phyloP scores from a whole-genome alignment of 2,329 filamentous ascomycete species.

The Colletotrichum chlorophyti region DNA sequence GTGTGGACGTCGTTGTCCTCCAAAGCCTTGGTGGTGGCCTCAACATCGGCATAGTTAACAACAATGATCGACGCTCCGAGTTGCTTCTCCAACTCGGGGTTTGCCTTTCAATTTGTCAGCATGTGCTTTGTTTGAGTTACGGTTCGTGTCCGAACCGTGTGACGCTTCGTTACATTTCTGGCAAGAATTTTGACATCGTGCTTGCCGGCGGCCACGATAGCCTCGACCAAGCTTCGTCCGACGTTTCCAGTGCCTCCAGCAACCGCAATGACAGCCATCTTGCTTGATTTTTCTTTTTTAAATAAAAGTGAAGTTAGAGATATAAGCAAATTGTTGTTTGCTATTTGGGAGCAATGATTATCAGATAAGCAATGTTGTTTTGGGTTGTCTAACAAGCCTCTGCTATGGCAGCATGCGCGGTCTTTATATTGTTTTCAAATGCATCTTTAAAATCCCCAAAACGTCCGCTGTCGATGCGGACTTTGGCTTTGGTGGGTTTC shows the following conservation, averaged over 20 bases:
- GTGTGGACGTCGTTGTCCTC: conserved; percentile 48
- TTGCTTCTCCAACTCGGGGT: conserved; percentile 30
- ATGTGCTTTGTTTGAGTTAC: no score
- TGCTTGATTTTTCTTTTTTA: background rate
- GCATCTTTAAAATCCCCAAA: no score
- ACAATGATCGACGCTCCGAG: conserved; percentile 34
- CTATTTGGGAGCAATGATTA: background rate
- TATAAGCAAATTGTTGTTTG: background rate
- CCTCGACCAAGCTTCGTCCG: conserved; percentile 53
- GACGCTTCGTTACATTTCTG: conserved; percentile 49
- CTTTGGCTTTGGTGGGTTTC: no score
- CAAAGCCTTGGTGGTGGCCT: conserved; percentile 32
- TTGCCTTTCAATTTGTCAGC: conserved; percentile 14
- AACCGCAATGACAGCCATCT: conserved; percentile 45
- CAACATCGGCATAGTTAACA: conserved; percentile 37
- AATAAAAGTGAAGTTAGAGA: background rate
- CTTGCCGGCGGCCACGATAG: conserved; percentile 40
- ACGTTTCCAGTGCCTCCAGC: conserved; percentile 54
- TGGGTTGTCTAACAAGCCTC: no score
- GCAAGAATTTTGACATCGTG: conserved; percentile 48
- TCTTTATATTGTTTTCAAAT: no score
- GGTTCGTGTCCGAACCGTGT: no score
- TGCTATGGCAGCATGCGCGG: no score
- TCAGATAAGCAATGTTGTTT: no score
- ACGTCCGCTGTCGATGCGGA: no score